A percentile compares a stretch with the other conserved stretches of the same genome.
These are phyloP conservation scores for Suillus discolor DNA, from an alignment of 768 basidiomycete genomes.

Conservation along the genomic window DNA sequence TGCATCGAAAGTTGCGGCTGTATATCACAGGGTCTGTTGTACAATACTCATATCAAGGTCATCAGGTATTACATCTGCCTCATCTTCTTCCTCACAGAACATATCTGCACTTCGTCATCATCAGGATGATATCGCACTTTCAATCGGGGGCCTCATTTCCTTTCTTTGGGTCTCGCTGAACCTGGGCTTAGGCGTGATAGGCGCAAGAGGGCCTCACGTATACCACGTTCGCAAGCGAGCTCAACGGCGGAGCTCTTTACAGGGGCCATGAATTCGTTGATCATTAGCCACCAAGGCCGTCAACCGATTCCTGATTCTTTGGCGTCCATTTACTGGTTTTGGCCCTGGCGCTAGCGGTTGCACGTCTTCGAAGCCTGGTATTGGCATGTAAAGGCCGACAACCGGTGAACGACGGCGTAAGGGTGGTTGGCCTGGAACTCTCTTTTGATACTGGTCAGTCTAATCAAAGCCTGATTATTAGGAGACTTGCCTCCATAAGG, in stretches of 20 bases:
- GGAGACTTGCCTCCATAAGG: slow-evolving; percentile 22
- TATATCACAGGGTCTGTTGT: background rate
- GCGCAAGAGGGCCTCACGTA: background rate
- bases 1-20: background rate
- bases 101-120: background rate
- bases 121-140: background rate
- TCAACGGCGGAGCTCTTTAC: background rate
- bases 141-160: background rate
- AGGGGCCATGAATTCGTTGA: too few species aligned
- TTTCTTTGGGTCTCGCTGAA: too few species aligned
- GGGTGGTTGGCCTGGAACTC: slow-evolving; percentile 30
- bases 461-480: background rate
- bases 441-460: slow-evolving; percentile 15
- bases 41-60: background rate
- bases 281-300: too few species aligned
- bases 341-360: background rate
- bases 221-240: background rate
- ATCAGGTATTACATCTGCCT: background rate
- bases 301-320: background rate
- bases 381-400: background rate
- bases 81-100: background rate
- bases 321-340: background rate
- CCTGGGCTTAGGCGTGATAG: background rate
- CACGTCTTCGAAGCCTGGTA: background rate
- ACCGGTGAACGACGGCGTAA: slow-evolving; percentile 16